Base-by-base conservation (phyloP, 805 yeast species). In the Diddensiella santjacobensis region DNA sequence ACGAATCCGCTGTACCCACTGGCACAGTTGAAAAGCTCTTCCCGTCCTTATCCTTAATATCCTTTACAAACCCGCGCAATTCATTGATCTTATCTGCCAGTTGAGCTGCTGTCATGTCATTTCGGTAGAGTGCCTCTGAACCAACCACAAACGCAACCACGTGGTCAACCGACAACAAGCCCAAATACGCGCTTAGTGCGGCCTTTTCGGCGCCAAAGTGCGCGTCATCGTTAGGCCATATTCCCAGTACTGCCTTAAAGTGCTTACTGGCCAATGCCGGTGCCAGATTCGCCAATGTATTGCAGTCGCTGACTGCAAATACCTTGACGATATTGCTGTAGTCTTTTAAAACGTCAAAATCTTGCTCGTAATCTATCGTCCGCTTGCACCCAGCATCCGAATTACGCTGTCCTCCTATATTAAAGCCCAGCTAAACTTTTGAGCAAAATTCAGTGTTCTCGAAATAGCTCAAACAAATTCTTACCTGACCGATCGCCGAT, bases 1-100 rank as follows among this genome's bases (percentile, higher is more conserved):
- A 91, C 1, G 97, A 89, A 71, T 91, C 98, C 56, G 88, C 97
- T 49, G 90, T 82, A 56, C 98, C 98, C 55, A 91, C 96, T 53
- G 81, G 87, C 42, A 77, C 75, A 55, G 75, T 76, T 47, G 75
- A 63, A 69, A 84, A 89, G 22, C 91, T 79, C 61, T 82, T 72
- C 60, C 97, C 98, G 59, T 87, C 74, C 62, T 83, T 83, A 70
- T 88, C 96, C 50, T 73, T 72, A 65, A 90, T 81, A 55, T 66
- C 75, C 26, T 73, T 63, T 50, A 91, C 64, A 40, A 83, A 71
- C 40, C 67, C 64, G 71, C 41, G 42, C 67, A 90, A 67, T 42
- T 77, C 78, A 51, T 67, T 56, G 63, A 91, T 89, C 60, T 74
- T 74, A 56, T 64, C 68, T 43, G 96, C 95, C 63, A 91, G 80